Percentiles rank a stretch among this genome's conserved stretches.
phyloP scores from a whole-genome alignment of 2,329 filamentous ascomycete genomes.

The Ophiostoma ips region DNA sequence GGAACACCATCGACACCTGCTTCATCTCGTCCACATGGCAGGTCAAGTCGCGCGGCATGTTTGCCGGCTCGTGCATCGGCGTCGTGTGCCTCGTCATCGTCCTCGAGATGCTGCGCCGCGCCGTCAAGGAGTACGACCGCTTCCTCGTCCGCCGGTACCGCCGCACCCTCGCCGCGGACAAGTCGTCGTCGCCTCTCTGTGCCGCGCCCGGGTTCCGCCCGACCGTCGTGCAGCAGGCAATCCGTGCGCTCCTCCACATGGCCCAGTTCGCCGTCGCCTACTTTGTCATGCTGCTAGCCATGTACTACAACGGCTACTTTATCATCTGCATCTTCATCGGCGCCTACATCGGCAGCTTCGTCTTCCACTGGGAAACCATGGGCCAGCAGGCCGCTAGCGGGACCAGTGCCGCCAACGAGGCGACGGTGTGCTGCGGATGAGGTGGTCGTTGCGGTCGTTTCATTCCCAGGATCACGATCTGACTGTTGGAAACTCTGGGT shows the following conservation, averaged over 20 bases:
- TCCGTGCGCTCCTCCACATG: conserved; percentile 55
- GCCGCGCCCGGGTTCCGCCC: conserved; percentile 31
- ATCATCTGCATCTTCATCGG: conserved; percentile 73
- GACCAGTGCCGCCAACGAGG: conserved; percentile 17
- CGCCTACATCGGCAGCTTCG: conserved; percentile 55
- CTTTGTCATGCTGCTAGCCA: conserved; percentile 59
- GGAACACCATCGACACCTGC: conserved; percentile 57
- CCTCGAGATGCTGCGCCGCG: conserved; percentile 59
- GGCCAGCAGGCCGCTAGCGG: conserved; percentile 8
- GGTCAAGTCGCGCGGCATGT: conserved; percentile 54
- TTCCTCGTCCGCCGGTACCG: conserved; percentile 42
- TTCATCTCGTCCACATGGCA: conserved; percentile 61
- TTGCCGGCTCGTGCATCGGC: conserved; percentile 69
- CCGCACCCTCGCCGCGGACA: neutral
- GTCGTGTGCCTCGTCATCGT: conserved; percentile 58
- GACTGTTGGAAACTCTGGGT: too few species aligned
- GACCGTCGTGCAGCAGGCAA: conserved; percentile 47
- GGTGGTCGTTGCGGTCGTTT: too few species aligned
- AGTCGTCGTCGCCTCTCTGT: neutral
- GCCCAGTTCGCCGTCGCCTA: conserved; percentile 63
- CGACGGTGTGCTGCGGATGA: conserved; percentile 18
- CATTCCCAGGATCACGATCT: too few species aligned
- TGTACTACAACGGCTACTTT: conserved; percentile 58
- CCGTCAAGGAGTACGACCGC: conserved; percentile 58
- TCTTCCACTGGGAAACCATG: conserved; percentile 57